Percentiles rank a stretch among this genome's conserved stretches.
These are phyloP conservation scores for Dactylellina drechsleri DNA, from an alignment of 2,329 filamentous ascomycete species.

Conservation along the genomic window DNA sequence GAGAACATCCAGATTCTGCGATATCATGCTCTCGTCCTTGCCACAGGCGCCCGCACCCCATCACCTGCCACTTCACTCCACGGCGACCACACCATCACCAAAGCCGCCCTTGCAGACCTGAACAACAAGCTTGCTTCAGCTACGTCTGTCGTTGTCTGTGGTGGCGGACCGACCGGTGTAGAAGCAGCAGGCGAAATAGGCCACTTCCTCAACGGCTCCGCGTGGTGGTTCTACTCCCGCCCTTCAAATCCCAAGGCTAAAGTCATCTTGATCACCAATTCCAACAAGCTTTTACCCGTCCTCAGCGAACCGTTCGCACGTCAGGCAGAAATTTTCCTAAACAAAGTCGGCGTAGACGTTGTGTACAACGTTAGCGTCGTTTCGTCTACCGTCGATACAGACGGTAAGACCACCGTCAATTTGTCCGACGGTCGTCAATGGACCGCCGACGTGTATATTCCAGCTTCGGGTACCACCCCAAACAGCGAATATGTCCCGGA, in stretches of 20 bases:
- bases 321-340: slow-evolving; percentile 63
- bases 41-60: slow-evolving; percentile 53
- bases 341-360: slow-evolving; percentile 65
- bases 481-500: slow-evolving; percentile 63
- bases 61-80: slow-evolving; percentile 61
- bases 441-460: slow-evolving; percentile 66
- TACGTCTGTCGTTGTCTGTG: slow-evolving; percentile 64
- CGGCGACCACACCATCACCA: slow-evolving; percentile 56
- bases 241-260: slow-evolving; percentile 28
- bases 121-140: slow-evolving; percentile 62
- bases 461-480: slow-evolving; percentile 63
- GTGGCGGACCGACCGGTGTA: slow-evolving; percentile 64
- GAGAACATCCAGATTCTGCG: too few species aligned
- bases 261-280: slow-evolving; percentile 65
- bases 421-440: slow-evolving; percentile 63
- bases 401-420: slow-evolving; percentile 60
- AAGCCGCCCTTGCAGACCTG: slow-evolving; percentile 62
- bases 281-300: slow-evolving; percentile 62
- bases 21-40: too few species aligned
- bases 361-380: slow-evolving; percentile 63
- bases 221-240: slow-evolving; percentile 61
- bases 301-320: slow-evolving; percentile 62
- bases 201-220: slow-evolving; percentile 66
- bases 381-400: slow-evolving; percentile 55
- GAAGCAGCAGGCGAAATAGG: slow-evolving; percentile 67